Evolutionary conservation across 768 basidiomycete species (phyloP).

Genomic region (Pulveroboletus sp.): DNA sequence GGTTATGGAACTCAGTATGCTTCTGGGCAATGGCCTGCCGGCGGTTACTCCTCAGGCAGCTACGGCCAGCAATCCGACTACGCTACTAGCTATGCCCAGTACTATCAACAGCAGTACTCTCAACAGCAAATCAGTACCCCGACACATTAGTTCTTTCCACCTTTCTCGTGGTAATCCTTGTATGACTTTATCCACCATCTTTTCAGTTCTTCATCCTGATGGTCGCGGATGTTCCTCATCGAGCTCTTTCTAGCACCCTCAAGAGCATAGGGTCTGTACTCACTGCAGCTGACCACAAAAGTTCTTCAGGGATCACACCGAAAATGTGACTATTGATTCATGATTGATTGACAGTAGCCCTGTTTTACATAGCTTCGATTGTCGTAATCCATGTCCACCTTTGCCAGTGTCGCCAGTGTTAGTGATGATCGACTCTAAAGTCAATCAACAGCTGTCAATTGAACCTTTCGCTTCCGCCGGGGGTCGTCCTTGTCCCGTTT

Average conservation of each 20-base stretch:
- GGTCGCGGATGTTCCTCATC: slow-evolving; percentile 12
- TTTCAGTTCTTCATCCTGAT: slow-evolving; percentile 17
- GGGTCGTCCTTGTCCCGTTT: slow-evolving; percentile 16
- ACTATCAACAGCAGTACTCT: slow-evolving; percentile 84
- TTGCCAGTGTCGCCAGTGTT: neutral
- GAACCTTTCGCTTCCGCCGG: slow-evolving; percentile 18
- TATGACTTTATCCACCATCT: slow-evolving; percentile 14
- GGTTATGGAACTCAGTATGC: slow-evolving; percentile 44
- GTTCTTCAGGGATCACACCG: slow-evolving; percentile 29
- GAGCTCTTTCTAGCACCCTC: slow-evolving; percentile 18
- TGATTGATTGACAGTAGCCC: slow-evolving; percentile 26
- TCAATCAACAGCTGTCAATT: slow-evolving; percentile 12
- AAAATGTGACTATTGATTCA: slow-evolving; percentile 27
- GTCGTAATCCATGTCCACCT: slow-evolving; percentile 7
- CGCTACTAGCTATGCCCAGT: slow-evolving; percentile 72
- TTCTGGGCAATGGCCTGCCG: slow-evolving; percentile 34
- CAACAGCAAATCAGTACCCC: slow-evolving; percentile 62
- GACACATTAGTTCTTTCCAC: slow-evolving; percentile 24
- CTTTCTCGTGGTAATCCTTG: slow-evolving; percentile 25
- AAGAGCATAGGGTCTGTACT: slow-evolving; percentile 30
- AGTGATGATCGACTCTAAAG: neutral
- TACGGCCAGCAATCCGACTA: slow-evolving; percentile 59
- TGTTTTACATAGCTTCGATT: slow-evolving; percentile 22
- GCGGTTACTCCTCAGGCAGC: slow-evolving; percentile 28
- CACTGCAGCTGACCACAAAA: slow-evolving; percentile 32